Evolutionary conservation across 2,329 filamentous ascomycete genomes (phyloP).

Genomic region (Ciborinia camelliae): DNA sequence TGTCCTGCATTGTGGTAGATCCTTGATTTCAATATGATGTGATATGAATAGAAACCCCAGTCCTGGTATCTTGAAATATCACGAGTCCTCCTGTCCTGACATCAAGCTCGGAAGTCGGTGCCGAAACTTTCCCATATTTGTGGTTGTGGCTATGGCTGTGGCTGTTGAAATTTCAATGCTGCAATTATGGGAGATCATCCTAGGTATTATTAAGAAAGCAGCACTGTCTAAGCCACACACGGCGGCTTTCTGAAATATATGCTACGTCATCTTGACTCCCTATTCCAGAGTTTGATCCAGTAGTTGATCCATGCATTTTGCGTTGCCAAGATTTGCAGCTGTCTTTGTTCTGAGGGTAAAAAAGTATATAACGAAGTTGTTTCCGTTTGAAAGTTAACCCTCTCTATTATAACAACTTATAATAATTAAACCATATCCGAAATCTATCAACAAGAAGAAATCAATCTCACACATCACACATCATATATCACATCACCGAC

Average conservation of each 20-base stretch:
- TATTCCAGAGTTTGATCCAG: background rate
- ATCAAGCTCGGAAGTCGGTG: background rate
- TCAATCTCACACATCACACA: too few relatives aligned
- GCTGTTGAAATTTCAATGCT: background rate
- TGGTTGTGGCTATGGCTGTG: constrained; percentile 1
- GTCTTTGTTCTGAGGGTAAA: background rate
- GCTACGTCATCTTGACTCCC: background rate
- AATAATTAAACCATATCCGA: background rate
- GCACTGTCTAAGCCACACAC: background rate
- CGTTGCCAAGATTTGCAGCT: background rate
- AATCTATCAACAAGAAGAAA: background rate
- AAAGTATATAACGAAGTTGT: background rate
- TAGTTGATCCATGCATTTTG: too few relatives aligned
- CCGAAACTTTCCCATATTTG: background rate
- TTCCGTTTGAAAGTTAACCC: background rate
- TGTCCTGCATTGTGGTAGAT: background rate
- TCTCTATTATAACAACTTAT: background rate
- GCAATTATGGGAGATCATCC: background rate
- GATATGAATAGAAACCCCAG: constrained; percentile 1
- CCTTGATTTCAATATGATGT: background rate
- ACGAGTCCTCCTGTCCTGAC: background rate
- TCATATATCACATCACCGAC: too few relatives aligned
- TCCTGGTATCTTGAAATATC: background rate
- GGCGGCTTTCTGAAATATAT: background rate
- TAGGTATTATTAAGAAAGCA: background rate